Base-by-base conservation (phyloP, 306 rosid genomes). In the Purshia tridentata region DNA sequence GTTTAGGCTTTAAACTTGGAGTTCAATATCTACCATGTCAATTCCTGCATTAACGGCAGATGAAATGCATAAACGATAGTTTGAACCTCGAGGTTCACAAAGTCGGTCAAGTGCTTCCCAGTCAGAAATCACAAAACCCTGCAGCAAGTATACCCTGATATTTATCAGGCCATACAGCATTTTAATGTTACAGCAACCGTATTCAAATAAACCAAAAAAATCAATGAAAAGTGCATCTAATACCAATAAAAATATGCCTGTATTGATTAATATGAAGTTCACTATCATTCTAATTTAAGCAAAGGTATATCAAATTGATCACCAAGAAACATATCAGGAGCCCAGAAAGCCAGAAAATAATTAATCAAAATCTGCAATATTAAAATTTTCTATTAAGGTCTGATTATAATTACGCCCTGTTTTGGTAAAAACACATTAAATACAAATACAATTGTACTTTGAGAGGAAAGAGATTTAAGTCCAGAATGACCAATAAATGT, bases 91-190 rank as follows among this genome's bases (percentile, higher is more conserved):
- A 42, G 97, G 97, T 2, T 46, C 9, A 37, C 86, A 74, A 46
- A 93, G 93, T 49, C 69, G 72, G 68, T 93, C 96, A 61, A 91
- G 82, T 80, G 90, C 94, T 83, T 83, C 85, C 96, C 92, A 91
- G 78, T 93, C 94, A 77, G 96, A 87, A 70, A 91, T 88, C 40
- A 93, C 85, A 88, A 93, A 85, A 71, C 96, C 98, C 94, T 93
- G 81, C 76, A 73, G 70, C 69, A 77, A 81, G 37, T 48, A 77
- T 80, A 51, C 47, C 69, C 3, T n/a, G 51, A 57, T 14, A 70
- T 44, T 71, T 19, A 55, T 66, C 39, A n/a, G 65, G 54, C 64
- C 53, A 48, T 13, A 55, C 15, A 59, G 3, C 0, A 12, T 29
- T 63, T 56, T 4, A 37, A 2, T 13, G 62, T 22, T 61, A 73